Base-by-base conservation (phyloP, 768 basidiomycete genomes). In the Boletales sp. region DNA sequence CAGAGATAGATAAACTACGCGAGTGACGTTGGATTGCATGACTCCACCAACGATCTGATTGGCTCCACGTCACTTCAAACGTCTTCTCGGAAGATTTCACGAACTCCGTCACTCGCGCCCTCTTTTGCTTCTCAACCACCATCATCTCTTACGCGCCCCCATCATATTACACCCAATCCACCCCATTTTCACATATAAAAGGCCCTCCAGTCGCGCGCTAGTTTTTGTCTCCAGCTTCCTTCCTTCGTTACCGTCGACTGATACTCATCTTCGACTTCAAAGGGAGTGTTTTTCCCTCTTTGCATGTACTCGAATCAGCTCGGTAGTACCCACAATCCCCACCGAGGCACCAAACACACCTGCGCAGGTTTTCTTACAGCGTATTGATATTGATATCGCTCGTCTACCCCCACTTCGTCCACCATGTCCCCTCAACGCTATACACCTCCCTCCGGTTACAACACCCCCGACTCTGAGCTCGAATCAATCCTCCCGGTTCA, bases 241-340 rank as follows among this genome's bases (percentile, higher is more conserved):
- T 5, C 19, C 17, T 14, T 6, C 12, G 15, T 9, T 21, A 31
- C 45, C 24, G 19, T 55, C 21, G 43, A 40, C 42, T 18, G 35
- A 18, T 39, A 31, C 35, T 7, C 52, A 13, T 46, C 55, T 35
- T 52, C 52, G 36, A 53, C 50, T 50, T 47, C 57, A 47, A 52
- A 51, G 63, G n/a, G n/a, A 56, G 67, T 58, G 44, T 53, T 51
- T 67, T 75, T 69, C 74, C 72, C 64, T 63, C 66, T 60, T 76
- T 90, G 87, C 81, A 94, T 94, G 92, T 95, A 86, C 89, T 90
- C 88, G 57, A 94, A 94, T 88, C 85, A 86, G 70, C 87, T 94
- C 60, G 84, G 86, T 72, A 88, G 86, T 72, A 75, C 82, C 59
- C 92, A 94, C 76, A 94, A 94, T 75, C 78, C 81, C 62, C 80